Percentiles rank a stretch among this genome's conserved stretches.
phyloP scores from a whole-genome alignment of 106 monocot genomes.

The Dioscorea dumetorum region DNA sequence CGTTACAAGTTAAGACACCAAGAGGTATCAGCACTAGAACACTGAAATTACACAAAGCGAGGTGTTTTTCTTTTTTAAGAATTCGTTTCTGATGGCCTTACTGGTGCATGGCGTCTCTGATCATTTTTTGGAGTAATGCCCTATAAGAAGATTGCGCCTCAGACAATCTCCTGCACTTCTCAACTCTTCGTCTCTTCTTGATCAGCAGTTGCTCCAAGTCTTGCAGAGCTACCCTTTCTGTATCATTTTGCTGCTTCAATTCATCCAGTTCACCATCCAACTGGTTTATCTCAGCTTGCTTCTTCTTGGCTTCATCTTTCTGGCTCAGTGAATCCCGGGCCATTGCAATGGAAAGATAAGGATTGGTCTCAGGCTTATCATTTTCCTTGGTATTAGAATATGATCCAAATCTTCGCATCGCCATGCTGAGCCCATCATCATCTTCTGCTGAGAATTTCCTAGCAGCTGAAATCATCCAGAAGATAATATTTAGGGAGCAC shows the following conservation, averaged over 20 bases:
- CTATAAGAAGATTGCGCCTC: slow-evolving; percentile 76
- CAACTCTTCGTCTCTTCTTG: slow-evolving; percentile 53
- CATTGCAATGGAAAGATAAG: slow-evolving; percentile 52
- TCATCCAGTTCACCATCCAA: slow-evolving; percentile 46
- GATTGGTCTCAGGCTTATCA: slow-evolving; percentile 32
- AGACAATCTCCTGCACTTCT: slow-evolving; percentile 60
- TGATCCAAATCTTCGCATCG: slow-evolving; percentile 20
- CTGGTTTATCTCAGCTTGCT: slow-evolving; percentile 36
- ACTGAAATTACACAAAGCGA: neutral
- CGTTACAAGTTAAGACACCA: neutral
- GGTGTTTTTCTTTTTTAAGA: no score
- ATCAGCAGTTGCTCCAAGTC: slow-evolving; percentile 55
- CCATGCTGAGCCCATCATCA: slow-evolving; percentile 9
- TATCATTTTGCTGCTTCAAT: slow-evolving; percentile 53
- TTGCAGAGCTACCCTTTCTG: slow-evolving; percentile 40
- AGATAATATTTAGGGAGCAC: neutral
- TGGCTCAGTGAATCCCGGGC: slow-evolving; percentile 75
- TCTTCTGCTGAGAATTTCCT: slow-evolving; percentile 29
- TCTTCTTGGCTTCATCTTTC: slow-evolving; percentile 52
- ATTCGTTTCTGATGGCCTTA: slow-evolving; percentile 21
- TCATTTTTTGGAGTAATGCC: slow-evolving; percentile 77
- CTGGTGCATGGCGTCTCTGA: slow-evolving; percentile 89
- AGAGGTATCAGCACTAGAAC: neutral
- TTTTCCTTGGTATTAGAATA: slow-evolving; percentile 50
- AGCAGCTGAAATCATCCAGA: slow-evolving; percentile 10